These are phyloP conservation scores for Candida manassasensis DNA, from an alignment of 805 yeast species.

Conservation along the genomic window DNA sequence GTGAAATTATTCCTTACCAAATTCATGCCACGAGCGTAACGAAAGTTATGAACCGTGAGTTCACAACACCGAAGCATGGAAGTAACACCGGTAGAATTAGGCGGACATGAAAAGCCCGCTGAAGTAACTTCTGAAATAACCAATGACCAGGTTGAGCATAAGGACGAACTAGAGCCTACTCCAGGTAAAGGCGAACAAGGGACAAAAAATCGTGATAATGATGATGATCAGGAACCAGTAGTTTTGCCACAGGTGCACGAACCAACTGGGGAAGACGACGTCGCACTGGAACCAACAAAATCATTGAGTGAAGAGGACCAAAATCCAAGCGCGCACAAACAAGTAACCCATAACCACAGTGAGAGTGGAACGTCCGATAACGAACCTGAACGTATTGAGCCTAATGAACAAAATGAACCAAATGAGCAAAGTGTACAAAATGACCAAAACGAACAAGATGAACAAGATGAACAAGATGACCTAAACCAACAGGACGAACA, in stretches of 20 bases:
- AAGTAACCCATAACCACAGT: neutral
- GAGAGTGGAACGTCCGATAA: too few species aligned
- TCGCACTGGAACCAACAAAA: neutral
- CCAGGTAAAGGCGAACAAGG: too few species aligned
- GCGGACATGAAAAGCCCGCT: conserved; percentile 1
- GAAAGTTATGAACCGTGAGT: neutral
- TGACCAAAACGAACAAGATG: conserved; percentile 1
- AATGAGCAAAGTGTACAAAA: neutral
- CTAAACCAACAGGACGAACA: too few species aligned
- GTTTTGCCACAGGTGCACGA: neutral
- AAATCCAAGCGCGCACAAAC: neutral
- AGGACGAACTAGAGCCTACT: too few species aligned
- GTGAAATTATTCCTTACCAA: neutral
- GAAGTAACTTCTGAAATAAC: conserved; percentile 1
- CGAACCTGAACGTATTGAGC: neutral
- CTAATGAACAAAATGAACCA: neutral
- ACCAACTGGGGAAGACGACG: neutral
- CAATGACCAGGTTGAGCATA: neutral
- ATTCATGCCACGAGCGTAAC: neutral
- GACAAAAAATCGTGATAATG: neutral
- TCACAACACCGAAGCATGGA: neutral
- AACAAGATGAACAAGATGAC: conserved; percentile 3
- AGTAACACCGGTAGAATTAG: neutral
- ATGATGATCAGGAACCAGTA: neutral
- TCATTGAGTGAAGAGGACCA: neutral